Evolutionary conservation across 495 filamentous ascomycete genomes (phyloP), one percentile per base, ranked within the genome.

Genomic region (Podospora sp.): DNA sequence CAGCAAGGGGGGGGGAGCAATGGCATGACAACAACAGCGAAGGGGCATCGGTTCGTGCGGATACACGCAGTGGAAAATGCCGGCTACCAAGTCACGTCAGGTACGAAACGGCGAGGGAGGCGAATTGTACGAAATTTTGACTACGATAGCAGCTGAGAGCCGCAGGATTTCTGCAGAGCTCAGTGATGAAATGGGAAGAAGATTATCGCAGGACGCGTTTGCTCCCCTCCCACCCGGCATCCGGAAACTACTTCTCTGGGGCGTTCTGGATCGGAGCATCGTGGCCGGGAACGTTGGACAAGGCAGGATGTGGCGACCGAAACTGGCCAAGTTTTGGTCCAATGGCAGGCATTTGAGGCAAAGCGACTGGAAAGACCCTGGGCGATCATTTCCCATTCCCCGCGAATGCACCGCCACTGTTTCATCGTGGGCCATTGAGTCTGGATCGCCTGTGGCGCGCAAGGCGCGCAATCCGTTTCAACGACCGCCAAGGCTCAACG

Each of bases 311-410:
- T 62, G 65, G 60, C 50, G 33, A 68, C 61, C 67, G 20, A 20
- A 68, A 18, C 46, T 56, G 61, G 22, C 46, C 53, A 49, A 46
- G 24, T 21, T 55, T 55, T 68, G 67, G 67, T 68, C 56, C 67
- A 61, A 65, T 64, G 56, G 49, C 49, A 51, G 49, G 29, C 25
- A 51, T 25, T 46, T 63, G 61, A 63, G 61, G 61, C 61, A 29
- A 40, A 36, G 29, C 29, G 63, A 63, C 25, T 53, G 29, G 50
- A 52, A n/a, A 65, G 27, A 68, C 62, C 64, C 67, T 68, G 65
- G 61, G 71, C 53, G 66, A 74, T 72, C 69, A 73, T 73, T 73
- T 76, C 73, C 73, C 66, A 63, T 62, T 50, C 63, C 67, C 51
- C 61, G 29, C 51, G 63, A 21, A 35, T 46, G 52, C 61, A 65